These are phyloP conservation scores for Taphrina deformans DNA, from an alignment of 1,139 yeast species.

Conservation along the genomic window DNA sequence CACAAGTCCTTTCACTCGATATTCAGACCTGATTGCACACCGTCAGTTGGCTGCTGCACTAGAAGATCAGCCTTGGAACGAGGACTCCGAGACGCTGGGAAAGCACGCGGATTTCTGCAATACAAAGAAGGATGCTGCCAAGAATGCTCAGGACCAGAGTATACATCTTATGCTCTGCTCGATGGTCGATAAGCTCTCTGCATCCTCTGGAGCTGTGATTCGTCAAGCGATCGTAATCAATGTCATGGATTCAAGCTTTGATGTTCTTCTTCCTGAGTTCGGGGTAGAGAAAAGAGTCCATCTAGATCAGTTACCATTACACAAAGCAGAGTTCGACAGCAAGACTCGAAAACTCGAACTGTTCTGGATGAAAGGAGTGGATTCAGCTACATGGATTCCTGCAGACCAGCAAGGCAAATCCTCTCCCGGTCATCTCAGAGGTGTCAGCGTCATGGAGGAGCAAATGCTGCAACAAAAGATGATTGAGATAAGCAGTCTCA, in stretches of 20 bases:
- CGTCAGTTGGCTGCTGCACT: conserved; percentile 78
- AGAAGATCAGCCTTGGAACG: conserved; percentile 45
- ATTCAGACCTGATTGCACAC: conserved; percentile 89
- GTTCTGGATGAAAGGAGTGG: conserved; percentile 89
- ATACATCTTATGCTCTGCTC: conserved; percentile 82
- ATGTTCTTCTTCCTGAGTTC: conserved; percentile 87
- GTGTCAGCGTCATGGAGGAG: conserved; percentile 57
- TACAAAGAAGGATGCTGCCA: conserved; percentile 92
- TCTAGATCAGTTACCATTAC: conserved; percentile 91
- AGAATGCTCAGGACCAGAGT: conserved; percentile 91
- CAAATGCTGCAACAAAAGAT: conserved; percentile 33
- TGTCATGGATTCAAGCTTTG: conserved; percentile 94
- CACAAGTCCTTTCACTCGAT: conserved; percentile 87
- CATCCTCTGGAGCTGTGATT: conserved; percentile 65
- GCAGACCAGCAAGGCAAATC: conserved; percentile 79
- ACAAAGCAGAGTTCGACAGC: conserved; percentile 88
- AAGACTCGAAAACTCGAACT: conserved; percentile 64
- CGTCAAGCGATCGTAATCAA: conserved; percentile 86
- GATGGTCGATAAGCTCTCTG: conserved; percentile 76
- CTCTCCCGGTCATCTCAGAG: conserved; percentile 71
- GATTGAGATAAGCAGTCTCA: conserved; percentile 41
- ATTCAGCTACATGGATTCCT: conserved; percentile 87
- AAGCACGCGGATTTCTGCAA: conserved; percentile 89
- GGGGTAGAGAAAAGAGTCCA: conserved; percentile 97
- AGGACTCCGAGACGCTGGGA: conserved; percentile 71